phyloP scores from a whole-genome alignment of 1,284 basidiomycete genomes.

The Ceratobasidium sp. region DNA sequence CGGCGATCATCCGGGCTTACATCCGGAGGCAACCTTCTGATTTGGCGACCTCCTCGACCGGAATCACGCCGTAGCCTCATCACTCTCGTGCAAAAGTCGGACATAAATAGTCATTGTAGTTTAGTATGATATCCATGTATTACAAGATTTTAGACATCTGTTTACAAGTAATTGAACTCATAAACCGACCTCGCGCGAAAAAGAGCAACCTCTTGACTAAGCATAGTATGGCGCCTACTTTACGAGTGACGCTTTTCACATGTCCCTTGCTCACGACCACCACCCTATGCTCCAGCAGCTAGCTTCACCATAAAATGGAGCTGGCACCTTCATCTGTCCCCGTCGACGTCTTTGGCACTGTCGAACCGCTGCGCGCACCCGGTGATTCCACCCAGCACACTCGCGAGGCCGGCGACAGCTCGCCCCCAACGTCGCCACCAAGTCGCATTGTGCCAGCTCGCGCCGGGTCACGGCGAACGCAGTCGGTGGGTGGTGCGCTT shows the following conservation, averaged over 20 bases:
- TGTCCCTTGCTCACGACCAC: background rate
- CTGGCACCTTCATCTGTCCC: background rate
- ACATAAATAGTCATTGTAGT: background rate
- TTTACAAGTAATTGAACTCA: background rate
- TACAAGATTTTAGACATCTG: background rate
- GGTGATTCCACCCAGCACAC: background rate
- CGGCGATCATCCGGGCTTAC: background rate
- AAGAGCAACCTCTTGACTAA: slow-evolving; percentile 1
- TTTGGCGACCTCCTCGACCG: background rate
- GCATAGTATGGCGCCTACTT: too few species aligned
- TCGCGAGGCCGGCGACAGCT: slow-evolving; percentile 16
- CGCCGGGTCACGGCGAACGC: slow-evolving; percentile 23
- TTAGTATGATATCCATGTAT: background rate
- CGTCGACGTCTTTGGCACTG: slow-evolving; percentile 39
- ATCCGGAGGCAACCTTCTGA: background rate
- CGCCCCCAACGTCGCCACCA: slow-evolving; percentile 16
- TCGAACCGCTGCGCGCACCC: slow-evolving; percentile 1
- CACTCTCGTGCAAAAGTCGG: background rate
- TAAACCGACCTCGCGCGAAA: background rate
- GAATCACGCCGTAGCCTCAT: background rate
- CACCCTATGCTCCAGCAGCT: background rate
- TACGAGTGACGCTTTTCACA: slow-evolving; percentile 24
- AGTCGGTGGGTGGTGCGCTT: slow-evolving; percentile 12
- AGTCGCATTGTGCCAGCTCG: background rate
- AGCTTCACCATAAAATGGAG: background rate